Evolutionary conservation across 139 green algal genomes (phyloP).

Genomic region (Gonium pectorale): DNA sequence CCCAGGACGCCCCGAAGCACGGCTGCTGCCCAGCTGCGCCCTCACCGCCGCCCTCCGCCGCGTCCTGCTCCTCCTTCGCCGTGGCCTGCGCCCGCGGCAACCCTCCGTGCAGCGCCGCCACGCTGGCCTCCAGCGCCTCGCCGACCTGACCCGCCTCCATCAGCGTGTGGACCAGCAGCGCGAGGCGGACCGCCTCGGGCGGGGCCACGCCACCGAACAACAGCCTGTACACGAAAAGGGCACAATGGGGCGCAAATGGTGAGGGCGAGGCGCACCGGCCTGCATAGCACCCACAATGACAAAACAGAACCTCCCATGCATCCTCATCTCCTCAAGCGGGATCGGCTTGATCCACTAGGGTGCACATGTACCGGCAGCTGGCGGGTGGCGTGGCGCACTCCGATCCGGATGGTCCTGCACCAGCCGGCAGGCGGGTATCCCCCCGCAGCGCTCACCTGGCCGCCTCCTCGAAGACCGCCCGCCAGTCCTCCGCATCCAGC

Average conservation of each 20-base stretch:
- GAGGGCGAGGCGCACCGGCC: background rate
- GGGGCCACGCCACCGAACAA: background rate
- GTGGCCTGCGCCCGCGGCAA: background rate
- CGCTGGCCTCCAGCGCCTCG: background rate
- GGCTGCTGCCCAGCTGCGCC: background rate
- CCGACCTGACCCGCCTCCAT: conserved; percentile 9
- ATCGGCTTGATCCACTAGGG: too few species aligned
- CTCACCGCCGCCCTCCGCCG: background rate
- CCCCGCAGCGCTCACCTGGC: background rate
- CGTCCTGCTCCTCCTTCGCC: background rate
- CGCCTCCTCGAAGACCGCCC: conserved; percentile 14
- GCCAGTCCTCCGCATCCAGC: background rate
- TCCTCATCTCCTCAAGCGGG: too few species aligned
- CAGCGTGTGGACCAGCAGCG: conserved; percentile 22
- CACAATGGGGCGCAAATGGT: background rate
- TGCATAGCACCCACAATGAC: background rate
- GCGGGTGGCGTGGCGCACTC: too few species aligned
- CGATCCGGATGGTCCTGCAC: too few species aligned
- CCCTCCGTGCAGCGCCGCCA: conserved; percentile 5
- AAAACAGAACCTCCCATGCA: too few species aligned
- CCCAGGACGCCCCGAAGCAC: background rate
- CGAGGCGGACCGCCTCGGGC: background rate
- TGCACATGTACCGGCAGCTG: too few species aligned
- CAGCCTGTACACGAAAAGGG: too few species aligned
- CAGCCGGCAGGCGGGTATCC: too few species aligned